phyloP scores from a whole-genome alignment of 2,329 filamentous ascomycete species.

The Penicillium sp. region DNA sequence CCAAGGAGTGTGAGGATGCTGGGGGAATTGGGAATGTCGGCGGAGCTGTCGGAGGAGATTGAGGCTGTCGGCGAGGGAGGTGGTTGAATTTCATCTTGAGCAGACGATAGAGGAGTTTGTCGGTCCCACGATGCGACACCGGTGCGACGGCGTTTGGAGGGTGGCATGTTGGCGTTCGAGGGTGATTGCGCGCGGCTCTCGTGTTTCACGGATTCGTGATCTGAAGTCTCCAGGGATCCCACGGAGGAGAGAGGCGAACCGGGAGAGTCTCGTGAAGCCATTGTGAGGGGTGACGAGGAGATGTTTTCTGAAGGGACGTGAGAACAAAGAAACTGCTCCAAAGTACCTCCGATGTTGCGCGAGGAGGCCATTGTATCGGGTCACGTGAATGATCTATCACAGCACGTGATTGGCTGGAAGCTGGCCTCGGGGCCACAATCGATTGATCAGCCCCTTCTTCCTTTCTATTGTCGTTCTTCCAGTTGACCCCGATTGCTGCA shows the following conservation, averaged over 20 bases:
- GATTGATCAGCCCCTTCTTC: background rate
- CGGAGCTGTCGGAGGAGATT: conserved; percentile 86
- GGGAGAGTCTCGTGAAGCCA: conserved; percentile 51
- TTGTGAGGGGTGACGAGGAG: conserved; percentile 24
- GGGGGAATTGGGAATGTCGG: conserved; percentile 72
- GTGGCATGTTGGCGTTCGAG: conserved; percentile 41
- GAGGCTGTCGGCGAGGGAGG: conserved; percentile 57
- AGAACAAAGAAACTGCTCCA: background rate
- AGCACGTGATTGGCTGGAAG: background rate
- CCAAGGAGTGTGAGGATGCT: conserved; percentile 48
- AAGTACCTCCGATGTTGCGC: conserved; percentile 4
- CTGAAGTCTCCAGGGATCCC: conserved; percentile 58
- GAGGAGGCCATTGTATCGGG: conserved; percentile 4
- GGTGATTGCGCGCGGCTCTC: conserved; percentile 48
- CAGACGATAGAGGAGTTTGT: conserved; percentile 50
- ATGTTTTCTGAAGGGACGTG: background rate
- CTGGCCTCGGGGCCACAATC: background rate
- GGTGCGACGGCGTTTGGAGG: conserved; percentile 49
- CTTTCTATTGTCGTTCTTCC: background rate
- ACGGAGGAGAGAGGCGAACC: conserved; percentile 63
- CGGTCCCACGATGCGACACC: conserved; percentile 45
- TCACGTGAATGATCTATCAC: conserved; percentile 9
- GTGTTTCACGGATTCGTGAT: conserved; percentile 53
- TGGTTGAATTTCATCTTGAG: conserved; percentile 39
- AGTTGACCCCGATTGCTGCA: background rate